These are phyloP conservation scores for Fusarium longipes DNA, from an alignment of 2,329 filamentous ascomycete genomes.

Conservation along the genomic window DNA sequence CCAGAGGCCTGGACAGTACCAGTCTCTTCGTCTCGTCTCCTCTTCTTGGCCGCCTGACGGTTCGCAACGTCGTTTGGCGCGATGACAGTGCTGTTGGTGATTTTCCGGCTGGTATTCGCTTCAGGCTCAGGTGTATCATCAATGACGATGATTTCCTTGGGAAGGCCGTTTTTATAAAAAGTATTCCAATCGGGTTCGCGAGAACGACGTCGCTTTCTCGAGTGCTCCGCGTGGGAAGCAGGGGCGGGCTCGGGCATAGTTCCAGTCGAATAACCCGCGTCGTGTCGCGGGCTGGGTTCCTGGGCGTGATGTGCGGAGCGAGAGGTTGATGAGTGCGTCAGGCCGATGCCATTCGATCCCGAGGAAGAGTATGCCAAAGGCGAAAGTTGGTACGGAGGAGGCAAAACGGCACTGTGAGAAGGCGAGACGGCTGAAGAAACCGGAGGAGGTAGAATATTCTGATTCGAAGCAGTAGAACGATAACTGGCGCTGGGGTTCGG, in stretches of 20 bases:
- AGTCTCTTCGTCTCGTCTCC: slow-evolving; percentile 72
- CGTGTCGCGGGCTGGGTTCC: slow-evolving; percentile 45
- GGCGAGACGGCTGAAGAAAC: slow-evolving; percentile 44
- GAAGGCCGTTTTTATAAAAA: slow-evolving; percentile 86
- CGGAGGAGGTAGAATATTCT: slow-evolving; percentile 48
- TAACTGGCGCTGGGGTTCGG: slow-evolving; percentile 46
- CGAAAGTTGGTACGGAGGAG: slow-evolving; percentile 47
- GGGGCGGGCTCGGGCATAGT: slow-evolving; percentile 46
- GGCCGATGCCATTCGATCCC: slow-evolving; percentile 49
- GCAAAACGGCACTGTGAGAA: slow-evolving; percentile 40
- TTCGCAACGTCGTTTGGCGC: slow-evolving; percentile 46
- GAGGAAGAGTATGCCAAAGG: slow-evolving; percentile 49
- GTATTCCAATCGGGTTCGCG: slow-evolving; percentile 80
- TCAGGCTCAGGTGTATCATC: slow-evolving; percentile 75
- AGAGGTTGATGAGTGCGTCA: slow-evolving; percentile 47
- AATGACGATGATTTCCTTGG: slow-evolving; percentile 88
- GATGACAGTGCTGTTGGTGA: slow-evolving; percentile 50
- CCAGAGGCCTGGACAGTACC: slow-evolving; percentile 67
- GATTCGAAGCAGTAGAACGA: slow-evolving; percentile 45
- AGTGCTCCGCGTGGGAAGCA: slow-evolving; percentile 48
- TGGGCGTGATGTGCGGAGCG: slow-evolving; percentile 49
- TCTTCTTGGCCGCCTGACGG: slow-evolving; percentile 75
- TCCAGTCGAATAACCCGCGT: slow-evolving; percentile 42
- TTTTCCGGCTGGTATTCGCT: slow-evolving; percentile 55
- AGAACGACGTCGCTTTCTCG: slow-evolving; percentile 66